Base-by-base conservation (phyloP, 1,139 yeast species). In the Yamadazyma siamensis region DNA sequence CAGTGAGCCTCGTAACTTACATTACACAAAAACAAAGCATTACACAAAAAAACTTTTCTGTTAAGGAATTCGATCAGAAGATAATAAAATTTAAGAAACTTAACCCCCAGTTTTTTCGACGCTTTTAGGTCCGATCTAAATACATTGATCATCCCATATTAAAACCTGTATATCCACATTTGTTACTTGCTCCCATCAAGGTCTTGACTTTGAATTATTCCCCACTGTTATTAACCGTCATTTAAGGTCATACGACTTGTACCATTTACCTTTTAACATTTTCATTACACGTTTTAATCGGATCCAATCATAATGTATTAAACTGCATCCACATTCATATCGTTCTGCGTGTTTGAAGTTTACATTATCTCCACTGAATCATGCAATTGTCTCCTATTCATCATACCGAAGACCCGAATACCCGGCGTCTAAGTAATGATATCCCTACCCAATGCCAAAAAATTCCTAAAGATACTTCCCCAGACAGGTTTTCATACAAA, bases 21-120 rank as follows among this genome's bases (percentile, higher is more conserved):
- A 7, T 8, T 7, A 8, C 20, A 18, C 20, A 18, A 18, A 10
- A 11, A 21, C 22, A 23, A 8, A 12, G 23, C n/a, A n/a, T 35
- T 26, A 32, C 36, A 36, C 40, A 36, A 34, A 36, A 38, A 31
- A 29, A 31, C 12, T 25, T 34, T 29, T 25, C 29, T 25, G 11
- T 34, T 34, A 29, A 28, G 38, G 42, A 36, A 39, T 35, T 29
- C 27, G 43, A 39, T 39, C 43, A 37, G 31, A 39, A 39, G 39
- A 35, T 31, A 26, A 13, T 27, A 26, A 31, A 31, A 28, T 13
- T 14, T 16, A 17, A 30, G 23, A 23, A 30, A 21, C 16, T 18
- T 13, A 18, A 15, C 7, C 15, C 13, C 23, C 16, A 23, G 22
- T 29, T 25, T 25, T 21, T 17, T 26, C 28, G 19, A 15, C 9